Evolutionary conservation across 352 stramenopile genomes (phyloP).

Genomic region (Pythium sp.): DNA sequence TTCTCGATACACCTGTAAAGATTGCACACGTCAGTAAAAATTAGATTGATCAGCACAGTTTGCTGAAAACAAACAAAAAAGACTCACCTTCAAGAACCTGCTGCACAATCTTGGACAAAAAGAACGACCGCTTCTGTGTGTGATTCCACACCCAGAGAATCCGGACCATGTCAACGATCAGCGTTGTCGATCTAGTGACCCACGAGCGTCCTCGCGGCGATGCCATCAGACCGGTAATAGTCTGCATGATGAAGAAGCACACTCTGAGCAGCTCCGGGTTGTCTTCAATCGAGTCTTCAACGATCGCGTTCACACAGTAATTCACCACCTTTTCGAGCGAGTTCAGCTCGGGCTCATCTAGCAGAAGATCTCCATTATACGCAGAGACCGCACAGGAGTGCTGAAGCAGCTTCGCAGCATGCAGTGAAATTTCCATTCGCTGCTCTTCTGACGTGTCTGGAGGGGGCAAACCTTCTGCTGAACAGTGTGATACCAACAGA

Average conservation of each 20-base stretch:
- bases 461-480: constrained; percentile 37
- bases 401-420: constrained; percentile 63
- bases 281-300: constrained; percentile 30
- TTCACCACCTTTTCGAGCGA: constrained; percentile 66
- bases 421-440: constrained; percentile 55
- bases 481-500: constrained; percentile 60
- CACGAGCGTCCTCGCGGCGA: constrained; percentile 54
- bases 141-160: constrained; percentile 80
- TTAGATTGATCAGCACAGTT: background rate
- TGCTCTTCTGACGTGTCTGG: constrained; percentile 44
- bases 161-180: constrained; percentile 68
- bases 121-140: constrained; percentile 32
- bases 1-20: constrained; percentile 56
- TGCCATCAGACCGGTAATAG: constrained; percentile 60
- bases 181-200: constrained; percentile 54
- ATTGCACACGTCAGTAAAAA: background rate
- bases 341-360: constrained; percentile 42
- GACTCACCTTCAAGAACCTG: constrained; percentile 74
- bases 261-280: constrained; percentile 39
- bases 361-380: constrained; percentile 51
- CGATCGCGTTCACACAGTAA: constrained; percentile 62
- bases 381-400: constrained; percentile 61
- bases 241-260: constrained; percentile 69
- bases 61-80: background rate
- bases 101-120: constrained; percentile 63